A percentile compares a stretch with the other conserved stretches of the same genome.
Evolutionary conservation across 2,329 filamentous ascomycete species (phyloP).

Genomic region (Fusarium sp.): DNA sequence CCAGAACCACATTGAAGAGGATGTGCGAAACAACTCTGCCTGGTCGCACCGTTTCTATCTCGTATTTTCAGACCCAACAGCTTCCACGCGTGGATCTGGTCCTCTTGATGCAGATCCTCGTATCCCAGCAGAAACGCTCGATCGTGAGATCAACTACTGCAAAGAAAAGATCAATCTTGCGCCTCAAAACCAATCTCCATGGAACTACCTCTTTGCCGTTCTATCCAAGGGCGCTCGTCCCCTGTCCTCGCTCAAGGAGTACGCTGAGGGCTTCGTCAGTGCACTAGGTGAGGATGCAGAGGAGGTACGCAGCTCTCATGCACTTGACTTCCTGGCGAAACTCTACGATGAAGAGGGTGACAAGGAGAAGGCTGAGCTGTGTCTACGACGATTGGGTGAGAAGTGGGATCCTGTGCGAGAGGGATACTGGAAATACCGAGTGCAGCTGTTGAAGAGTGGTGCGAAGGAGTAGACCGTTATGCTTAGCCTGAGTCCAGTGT

Average conservation of each 20-base stretch:
- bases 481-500: too few relatives aligned
- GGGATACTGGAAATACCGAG: slow-evolving; percentile 86
- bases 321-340: slow-evolving; percentile 78
- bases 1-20: slow-evolving; percentile 77
- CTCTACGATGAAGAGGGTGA: slow-evolving; percentile 70
- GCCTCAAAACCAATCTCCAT: slow-evolving; percentile 93
- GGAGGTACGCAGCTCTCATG: slow-evolving; percentile 71
- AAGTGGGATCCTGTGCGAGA: slow-evolving; percentile 92
- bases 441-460: slow-evolving; percentile 44
- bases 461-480: slow-evolving; percentile 29
- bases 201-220: slow-evolving; percentile 89
- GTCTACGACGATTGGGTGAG: slow-evolving; percentile 78
- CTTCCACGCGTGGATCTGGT: slow-evolving; percentile 60
- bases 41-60: slow-evolving; percentile 98
- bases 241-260: slow-evolving; percentile 59
- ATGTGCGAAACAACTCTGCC: slow-evolving; percentile 95
- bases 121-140: slow-evolving; percentile 72
- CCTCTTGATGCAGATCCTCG: slow-evolving; percentile 66
- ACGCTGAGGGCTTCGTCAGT: slow-evolving; percentile 64
- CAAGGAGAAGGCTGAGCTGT: slow-evolving; percentile 72
- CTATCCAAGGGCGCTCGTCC: slow-evolving; percentile 72
- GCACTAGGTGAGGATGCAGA: slow-evolving; percentile 61
- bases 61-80: slow-evolving; percentile 75
- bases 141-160: slow-evolving; percentile 81
- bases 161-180: slow-evolving; percentile 79